Conservation (phyloP, 208 protist genomes). For the Acanthamoeba quina region DNA sequence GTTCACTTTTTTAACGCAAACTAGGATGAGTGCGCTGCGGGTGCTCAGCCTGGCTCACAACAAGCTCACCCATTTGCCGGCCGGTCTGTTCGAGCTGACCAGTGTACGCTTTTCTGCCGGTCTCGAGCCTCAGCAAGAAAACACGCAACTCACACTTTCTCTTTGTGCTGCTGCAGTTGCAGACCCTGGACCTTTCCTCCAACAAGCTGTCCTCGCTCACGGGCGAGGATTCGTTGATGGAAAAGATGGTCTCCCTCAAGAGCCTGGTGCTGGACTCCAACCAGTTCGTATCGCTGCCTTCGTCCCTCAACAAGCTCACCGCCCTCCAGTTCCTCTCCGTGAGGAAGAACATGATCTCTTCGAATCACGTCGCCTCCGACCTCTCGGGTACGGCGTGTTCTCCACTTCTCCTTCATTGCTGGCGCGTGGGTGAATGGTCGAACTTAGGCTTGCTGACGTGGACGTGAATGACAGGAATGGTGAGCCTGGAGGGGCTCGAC, state of each 20-base stretch:
- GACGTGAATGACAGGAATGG: conserved; percentile 20
- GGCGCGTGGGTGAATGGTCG: background rate
- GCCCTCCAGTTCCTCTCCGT: conserved; percentile 52
- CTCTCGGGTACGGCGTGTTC: background rate
- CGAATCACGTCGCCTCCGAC: conserved; percentile 47
- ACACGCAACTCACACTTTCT: background rate
- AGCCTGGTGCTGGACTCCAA: conserved; percentile 49
- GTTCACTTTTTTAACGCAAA: background rate
- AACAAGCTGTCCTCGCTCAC: conserved; percentile 49
- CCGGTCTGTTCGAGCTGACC: conserved; percentile 20
- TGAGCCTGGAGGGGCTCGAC: conserved; percentile 54
- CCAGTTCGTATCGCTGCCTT: conserved; percentile 20
- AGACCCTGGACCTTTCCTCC: conserved; percentile 13
- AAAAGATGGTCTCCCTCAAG: conserved; percentile 33
- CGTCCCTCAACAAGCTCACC: conserved; percentile 62
- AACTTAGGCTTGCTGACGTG: too few species aligned
- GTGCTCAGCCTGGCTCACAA: conserved; percentile 49
- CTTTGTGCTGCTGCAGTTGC: background rate
- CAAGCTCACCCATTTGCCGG: conserved; percentile 16
- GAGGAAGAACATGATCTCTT: conserved; percentile 25
- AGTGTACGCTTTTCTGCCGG: background rate
- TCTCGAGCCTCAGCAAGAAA: too few species aligned
- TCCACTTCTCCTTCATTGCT: background rate
- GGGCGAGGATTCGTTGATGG: conserved; percentile 10
- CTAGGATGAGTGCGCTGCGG: conserved; percentile 4